phyloP scores from a whole-genome alignment of 202 grass and related monocot genomes.

The Hordeum pubiflorum region DNA sequence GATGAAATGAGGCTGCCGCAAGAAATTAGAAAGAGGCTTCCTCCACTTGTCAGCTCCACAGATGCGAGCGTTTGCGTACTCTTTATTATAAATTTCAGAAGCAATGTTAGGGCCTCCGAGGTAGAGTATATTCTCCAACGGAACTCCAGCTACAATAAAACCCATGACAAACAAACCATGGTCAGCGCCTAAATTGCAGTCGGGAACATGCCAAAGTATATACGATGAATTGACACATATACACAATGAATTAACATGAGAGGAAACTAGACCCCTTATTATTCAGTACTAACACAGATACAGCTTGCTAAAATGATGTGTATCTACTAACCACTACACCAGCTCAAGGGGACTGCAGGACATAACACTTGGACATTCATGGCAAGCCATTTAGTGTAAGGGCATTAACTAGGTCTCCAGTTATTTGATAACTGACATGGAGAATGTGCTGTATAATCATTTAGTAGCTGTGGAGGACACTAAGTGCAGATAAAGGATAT shows the following conservation, averaged over 20 bases:
- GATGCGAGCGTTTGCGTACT: constrained; percentile 93
- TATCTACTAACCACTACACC: background rate
- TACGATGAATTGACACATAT: background rate
- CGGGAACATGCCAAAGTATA: background rate
- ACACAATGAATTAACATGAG: background rate
- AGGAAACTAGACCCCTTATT: background rate
- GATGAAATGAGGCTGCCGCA: constrained; percentile 95
- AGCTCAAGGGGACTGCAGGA: background rate
- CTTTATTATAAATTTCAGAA: constrained; percentile 97
- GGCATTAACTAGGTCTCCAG: constrained; percentile 17
- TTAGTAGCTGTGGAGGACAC: background rate
- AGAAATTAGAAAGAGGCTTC: constrained; percentile 80
- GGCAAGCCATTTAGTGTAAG: background rate
- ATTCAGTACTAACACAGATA: background rate
- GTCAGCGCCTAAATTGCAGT: background rate
- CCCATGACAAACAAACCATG: background rate
- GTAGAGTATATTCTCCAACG: constrained; percentile 83
- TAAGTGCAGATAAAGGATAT: background rate
- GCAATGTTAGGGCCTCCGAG: constrained; percentile 96
- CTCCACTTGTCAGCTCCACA: constrained; percentile 91
- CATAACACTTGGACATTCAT: background rate
- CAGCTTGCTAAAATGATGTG: background rate
- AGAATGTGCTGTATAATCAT: background rate
- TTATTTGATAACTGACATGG: background rate
- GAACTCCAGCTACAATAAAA: constrained; percentile 53